A percentile compares a stretch with the other conserved stretches of the same genome.
Conservation (phyloP, 164 flowering plant species). For the Umbellularia californica region DNA sequence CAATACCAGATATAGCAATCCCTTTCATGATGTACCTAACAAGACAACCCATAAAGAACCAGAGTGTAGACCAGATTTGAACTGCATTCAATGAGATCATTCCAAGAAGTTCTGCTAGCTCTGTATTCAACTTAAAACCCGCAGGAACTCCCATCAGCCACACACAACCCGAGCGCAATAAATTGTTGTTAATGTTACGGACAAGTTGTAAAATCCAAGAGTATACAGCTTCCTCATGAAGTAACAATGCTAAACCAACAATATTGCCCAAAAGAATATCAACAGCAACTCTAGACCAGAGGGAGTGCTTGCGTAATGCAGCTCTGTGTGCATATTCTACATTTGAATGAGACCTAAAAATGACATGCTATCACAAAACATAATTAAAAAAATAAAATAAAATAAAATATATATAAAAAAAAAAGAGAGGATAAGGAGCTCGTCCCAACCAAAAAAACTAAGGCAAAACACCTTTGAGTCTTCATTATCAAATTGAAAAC, state of each 20-base stretch:
- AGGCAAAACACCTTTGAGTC: neutral
- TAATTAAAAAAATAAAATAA: neutral
- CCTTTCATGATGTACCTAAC: conserved; percentile 45
- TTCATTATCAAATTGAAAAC: too few relatives aligned
- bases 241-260: conserved; percentile 50
- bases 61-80: conserved; percentile 92
- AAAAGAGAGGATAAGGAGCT: neutral
- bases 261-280: conserved; percentile 74
- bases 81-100: conserved; percentile 73
- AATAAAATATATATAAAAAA: neutral
- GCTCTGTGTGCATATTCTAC: conserved; percentile 81
- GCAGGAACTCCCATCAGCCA: conserved; percentile 99
- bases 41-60: conserved; percentile 49
- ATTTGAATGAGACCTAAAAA: conserved; percentile 57
- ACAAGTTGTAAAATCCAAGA: conserved; percentile 42
- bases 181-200: conserved; percentile 49
- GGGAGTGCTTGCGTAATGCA: conserved; percentile 58
- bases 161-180: conserved; percentile 84
- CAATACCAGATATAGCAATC: conserved; percentile 65
- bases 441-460: too few relatives aligned
- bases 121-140: conserved; percentile 93
- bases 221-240: conserved; percentile 36
- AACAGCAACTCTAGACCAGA: conserved; percentile 70
- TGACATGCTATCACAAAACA: neutral
- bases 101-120: conserved; percentile 80